phyloP scores from a whole-genome alignment of 2,329 filamentous ascomycete species.

The Niveomyces coronatus region DNA sequence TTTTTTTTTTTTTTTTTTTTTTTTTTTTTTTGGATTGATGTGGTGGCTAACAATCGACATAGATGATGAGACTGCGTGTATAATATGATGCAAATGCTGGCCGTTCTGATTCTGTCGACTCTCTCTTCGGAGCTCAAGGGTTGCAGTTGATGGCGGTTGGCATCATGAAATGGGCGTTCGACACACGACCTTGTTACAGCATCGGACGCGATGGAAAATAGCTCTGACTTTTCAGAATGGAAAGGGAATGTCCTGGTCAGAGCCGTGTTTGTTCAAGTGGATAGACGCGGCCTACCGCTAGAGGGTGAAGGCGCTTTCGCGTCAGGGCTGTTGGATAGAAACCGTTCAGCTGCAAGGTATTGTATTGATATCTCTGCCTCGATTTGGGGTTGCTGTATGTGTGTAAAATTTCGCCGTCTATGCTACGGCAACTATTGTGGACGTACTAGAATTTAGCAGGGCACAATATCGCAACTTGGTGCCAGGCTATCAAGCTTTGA shows the following conservation, averaged over 20 bases:
- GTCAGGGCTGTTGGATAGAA: too few species aligned
- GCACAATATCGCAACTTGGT: too few species aligned
- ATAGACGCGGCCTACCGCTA: not conserved
- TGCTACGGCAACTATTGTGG: too few species aligned
- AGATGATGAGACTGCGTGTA: slow-evolving; percentile 99
- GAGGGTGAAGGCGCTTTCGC: not conserved
- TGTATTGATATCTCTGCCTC: too few species aligned
- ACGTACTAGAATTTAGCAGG: too few species aligned
- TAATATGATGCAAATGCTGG: slow-evolving; percentile 68
- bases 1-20: slow-evolving; percentile 39
- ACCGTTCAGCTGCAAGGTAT: not conserved
- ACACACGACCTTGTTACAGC: slow-evolving; percentile 97
- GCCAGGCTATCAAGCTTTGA: too few species aligned
- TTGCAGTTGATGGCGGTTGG: slow-evolving; percentile 53
- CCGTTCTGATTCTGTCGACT: slow-evolving; percentile 60
- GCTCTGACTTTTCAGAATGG: slow-evolving; percentile 66
- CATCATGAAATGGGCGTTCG: slow-evolving; percentile 97
- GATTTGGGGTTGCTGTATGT: too few species aligned
- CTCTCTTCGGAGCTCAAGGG: slow-evolving; percentile 91
- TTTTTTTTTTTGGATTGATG: slow-evolving; percentile 97
- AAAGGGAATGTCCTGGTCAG: slow-evolving; percentile 15
- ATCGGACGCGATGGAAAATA: slow-evolving; percentile 94
- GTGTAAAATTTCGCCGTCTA: too few species aligned
- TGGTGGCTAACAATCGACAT: too few species aligned
- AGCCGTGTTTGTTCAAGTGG: slow-evolving; percentile 6